phyloP scores from a whole-genome alignment of 2,329 filamentous ascomycete genomes.

The Xylariomycetidae sp. region DNA sequence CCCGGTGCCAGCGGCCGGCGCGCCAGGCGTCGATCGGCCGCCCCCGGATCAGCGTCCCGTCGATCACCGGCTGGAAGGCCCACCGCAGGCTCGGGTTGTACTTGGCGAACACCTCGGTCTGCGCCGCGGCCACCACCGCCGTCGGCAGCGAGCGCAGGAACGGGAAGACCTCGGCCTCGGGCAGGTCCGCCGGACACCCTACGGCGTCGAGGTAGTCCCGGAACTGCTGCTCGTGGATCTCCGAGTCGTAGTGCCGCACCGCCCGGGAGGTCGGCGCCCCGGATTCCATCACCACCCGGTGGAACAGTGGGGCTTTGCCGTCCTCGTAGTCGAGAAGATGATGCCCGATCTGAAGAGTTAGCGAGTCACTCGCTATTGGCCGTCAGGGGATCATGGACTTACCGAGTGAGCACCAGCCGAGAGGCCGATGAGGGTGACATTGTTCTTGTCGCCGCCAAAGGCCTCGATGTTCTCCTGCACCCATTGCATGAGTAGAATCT shows the following conservation, averaged over 20 bases:
- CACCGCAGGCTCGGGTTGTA: constrained; percentile 32
- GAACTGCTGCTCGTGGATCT: constrained; percentile 44
- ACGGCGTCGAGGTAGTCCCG: constrained; percentile 40
- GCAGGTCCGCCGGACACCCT: constrained; percentile 35
- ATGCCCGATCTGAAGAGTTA: constrained; percentile 42
- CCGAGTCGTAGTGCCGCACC: constrained; percentile 35
- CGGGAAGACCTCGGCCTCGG: constrained; percentile 38
- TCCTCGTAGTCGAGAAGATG: constrained; percentile 41
- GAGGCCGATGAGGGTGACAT: constrained; percentile 43
- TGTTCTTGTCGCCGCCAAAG: constrained; percentile 46
- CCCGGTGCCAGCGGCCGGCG: constrained; percentile 21
- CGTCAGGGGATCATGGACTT: constrained; percentile 10
- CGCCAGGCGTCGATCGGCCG: constrained; percentile 21
- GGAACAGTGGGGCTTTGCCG: constrained; percentile 27
- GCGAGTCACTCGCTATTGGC: too few species aligned
- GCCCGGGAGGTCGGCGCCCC: constrained; percentile 34
- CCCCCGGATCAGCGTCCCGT: constrained; percentile 22
- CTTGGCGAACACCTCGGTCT: constrained; percentile 26
- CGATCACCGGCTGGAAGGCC: constrained; percentile 52
- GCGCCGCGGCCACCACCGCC: constrained; percentile 24
- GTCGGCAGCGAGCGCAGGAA: constrained; percentile 34
- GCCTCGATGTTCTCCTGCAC: constrained; percentile 45
- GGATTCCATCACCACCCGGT: constrained; percentile 33
- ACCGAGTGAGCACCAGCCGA: constrained; percentile 48
- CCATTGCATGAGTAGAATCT: constrained; percentile 45